phyloP scores from a whole-genome alignment of 345 rosid genomes.

The Conringia planisiliqua region DNA sequence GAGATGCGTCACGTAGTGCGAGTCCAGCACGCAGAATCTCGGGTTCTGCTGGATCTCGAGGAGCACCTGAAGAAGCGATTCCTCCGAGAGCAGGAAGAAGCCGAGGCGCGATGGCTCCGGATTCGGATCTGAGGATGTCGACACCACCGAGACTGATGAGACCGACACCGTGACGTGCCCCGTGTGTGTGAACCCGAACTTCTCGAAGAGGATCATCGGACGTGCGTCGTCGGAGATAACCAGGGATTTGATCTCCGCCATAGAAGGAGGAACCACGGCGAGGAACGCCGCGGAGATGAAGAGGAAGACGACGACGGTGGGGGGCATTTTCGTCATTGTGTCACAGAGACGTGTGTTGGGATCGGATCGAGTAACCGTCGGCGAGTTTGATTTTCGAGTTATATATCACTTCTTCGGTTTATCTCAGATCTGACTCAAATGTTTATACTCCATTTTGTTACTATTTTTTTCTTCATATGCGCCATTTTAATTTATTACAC shows the following conservation, averaged over 20 bases:
- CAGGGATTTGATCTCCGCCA: constrained; percentile 70
- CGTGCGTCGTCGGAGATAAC: constrained; percentile 64
- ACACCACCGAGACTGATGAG: constrained; percentile 59
- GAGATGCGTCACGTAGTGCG: constrained; percentile 50
- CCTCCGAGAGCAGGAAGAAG: constrained; percentile 93
- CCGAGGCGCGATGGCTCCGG: constrained; percentile 70
- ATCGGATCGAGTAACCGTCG: constrained; percentile 10
- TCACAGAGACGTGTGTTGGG: background rate
- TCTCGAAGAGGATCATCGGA: constrained; percentile 92
- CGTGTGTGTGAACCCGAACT: constrained; percentile 83
- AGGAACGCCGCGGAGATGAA: constrained; percentile 27
- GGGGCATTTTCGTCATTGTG: constrained; percentile 47
- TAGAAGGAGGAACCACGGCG: constrained; percentile 32
- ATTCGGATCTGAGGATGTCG: constrained; percentile 45
- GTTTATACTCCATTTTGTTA: background rate
- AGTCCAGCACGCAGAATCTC: constrained; percentile 83
- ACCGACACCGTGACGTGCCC: constrained; percentile 70
- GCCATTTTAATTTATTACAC: background rate
- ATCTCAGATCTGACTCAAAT: constrained; percentile 21
- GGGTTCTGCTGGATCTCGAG: constrained; percentile 78
- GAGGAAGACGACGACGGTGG: constrained; percentile 30
- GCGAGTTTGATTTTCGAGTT: background rate
- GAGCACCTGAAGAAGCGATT: constrained; percentile 74
- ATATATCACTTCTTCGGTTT: background rate
- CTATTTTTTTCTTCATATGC: background rate